Evolutionary conservation across 805 yeast species (phyloP).

Genomic region (Teunomyces panamensis): DNA sequence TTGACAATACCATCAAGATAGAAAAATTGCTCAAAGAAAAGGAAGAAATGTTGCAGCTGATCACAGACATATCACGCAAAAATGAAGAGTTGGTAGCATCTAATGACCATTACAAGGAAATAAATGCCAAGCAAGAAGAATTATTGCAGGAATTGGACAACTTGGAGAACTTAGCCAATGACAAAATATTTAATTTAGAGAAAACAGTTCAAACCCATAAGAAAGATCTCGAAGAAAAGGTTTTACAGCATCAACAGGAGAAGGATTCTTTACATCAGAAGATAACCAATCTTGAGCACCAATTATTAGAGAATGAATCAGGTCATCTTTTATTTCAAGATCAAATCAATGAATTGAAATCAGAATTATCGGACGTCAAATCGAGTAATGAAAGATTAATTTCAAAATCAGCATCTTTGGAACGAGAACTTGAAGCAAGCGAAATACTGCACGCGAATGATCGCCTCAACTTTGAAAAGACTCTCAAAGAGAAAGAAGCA

Average conservation of each 20-base stretch:
- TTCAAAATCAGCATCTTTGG: slow-evolving; percentile 20
- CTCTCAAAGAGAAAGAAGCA: slow-evolving; percentile 24
- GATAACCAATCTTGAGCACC: slow-evolving; percentile 12
- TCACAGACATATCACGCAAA: slow-evolving; percentile 4
- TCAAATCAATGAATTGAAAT: slow-evolving; percentile 2
- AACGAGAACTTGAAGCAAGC: slow-evolving; percentile 22
- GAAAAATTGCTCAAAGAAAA: slow-evolving; percentile 18
- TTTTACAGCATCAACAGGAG: slow-evolving; percentile 12
- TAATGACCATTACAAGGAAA: slow-evolving; percentile 14
- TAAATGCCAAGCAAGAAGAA: slow-evolving; percentile 19
- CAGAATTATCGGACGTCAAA: slow-evolving; percentile 7
- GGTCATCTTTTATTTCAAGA: slow-evolving; percentile 8
- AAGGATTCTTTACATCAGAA: slow-evolving; percentile 13
- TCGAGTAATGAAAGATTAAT: slow-evolving; percentile 4
- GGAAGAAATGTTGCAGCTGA: slow-evolving; percentile 11
- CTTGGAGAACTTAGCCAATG: slow-evolving; percentile 20
- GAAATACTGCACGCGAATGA: slow-evolving; percentile 5
- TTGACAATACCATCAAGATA: slow-evolving; percentile 12
- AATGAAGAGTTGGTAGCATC: slow-evolving; percentile 9
- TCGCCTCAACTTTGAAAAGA: neutral
- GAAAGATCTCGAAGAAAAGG: slow-evolving; percentile 9
- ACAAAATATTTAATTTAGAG: slow-evolving; percentile 18
- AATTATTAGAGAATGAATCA: slow-evolving; percentile 13
- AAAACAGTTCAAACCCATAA: slow-evolving; percentile 8
- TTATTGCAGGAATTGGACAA: slow-evolving; percentile 23